Evolutionary conservation across 1,139 yeast genomes (phyloP), one percentile per base, ranked within the genome.

Genomic region (Pneumocystis carinii): DNA sequence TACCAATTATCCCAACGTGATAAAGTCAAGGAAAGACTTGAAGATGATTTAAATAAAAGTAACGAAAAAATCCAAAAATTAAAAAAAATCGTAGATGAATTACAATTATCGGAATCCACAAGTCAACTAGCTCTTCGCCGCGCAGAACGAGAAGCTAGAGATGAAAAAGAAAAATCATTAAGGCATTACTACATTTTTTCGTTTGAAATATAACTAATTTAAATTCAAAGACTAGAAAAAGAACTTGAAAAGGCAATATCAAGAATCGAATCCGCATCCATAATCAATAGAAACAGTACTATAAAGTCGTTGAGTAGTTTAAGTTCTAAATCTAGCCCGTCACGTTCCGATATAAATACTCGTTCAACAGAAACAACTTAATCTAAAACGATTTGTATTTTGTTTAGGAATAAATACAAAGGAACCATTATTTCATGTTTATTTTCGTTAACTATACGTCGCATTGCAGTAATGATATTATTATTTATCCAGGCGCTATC

Each of bases 151-250:
- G 83, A 81, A 66, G 73, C 78, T 12, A 73, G 79, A 7, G 84
- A 83, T 62, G 74, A 80, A 67, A 81, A 81, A 67, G 88, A 84
- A 67, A 75, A 75, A 60, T 74, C 81, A 39, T 29, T 57, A 39
- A 39, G 59, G 59, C 29, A 57, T 29, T 10, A 37, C 14, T 29
- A 10, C 17, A 14, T 7, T 8, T 57, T 14, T 57, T 19, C 12
- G 10, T 12, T 1, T 27, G 2, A 19, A 37, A 19, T 12, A 27
- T 57, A 57, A 48, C 32, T 57, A 57, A 48, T n/a, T 48, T 24
- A 48, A 19, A 24, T 48, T 1, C n/a, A 57, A 37, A 57, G 59
- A 29, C 14, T 57, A 14, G 59, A 57, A 57, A 37, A 39, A 39
- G 59, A 57, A 37, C 59, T 57, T 3, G 59, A 57, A 39, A 57